Conservation (phyloP, 2,329 filamentous ascomycete genomes). For the Leptographium lundbergii region DNA sequence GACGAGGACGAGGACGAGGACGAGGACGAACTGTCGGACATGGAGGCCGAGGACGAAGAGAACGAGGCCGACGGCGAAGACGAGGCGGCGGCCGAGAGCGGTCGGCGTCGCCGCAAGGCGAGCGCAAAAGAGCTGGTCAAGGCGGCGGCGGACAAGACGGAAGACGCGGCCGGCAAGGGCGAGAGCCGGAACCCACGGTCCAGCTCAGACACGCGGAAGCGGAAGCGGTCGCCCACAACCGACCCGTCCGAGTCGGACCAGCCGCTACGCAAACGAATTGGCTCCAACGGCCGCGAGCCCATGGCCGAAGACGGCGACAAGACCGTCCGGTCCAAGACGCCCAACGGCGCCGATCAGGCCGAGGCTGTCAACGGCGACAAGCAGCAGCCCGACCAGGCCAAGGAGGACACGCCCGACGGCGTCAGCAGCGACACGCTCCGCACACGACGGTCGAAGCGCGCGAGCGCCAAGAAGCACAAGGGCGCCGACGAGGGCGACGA, state of each 20-base stretch:
- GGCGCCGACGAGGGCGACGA: constrained; percentile 2
- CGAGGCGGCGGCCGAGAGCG: constrained; percentile 5
- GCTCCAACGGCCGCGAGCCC: constrained; percentile 18
- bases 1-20: constrained; percentile 23
- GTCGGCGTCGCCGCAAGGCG: constrained; percentile 14
- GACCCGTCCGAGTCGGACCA: constrained; percentile 34
- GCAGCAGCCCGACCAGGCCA: constrained; percentile 21
- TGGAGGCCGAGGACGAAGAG: constrained; percentile 16
- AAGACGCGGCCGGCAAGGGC: constrained; percentile 17
- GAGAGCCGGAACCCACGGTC: constrained; percentile 11
- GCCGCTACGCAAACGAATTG: constrained; percentile 41
- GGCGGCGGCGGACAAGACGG: constrained; percentile 5
- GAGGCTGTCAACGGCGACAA: constrained; percentile 27
- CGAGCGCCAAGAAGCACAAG: constrained; percentile 22
- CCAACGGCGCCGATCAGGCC: constrained; percentile 22
- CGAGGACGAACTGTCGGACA: constrained; percentile 17
- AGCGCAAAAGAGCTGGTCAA: constrained; percentile 15
- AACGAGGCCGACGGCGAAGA: constrained; percentile 22
- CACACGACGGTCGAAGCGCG: constrained; percentile 28
- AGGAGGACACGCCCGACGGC: constrained; percentile 17
- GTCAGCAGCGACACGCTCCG: constrained; percentile 21
- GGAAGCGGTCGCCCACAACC: constrained; percentile 33
- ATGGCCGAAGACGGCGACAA: background rate
- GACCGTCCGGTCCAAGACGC: background rate
- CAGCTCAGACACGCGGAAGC: constrained; percentile 30